Evolutionary conservation across 2,329 filamentous ascomycete genomes (phyloP), one percentile per base, ranked within the genome.

Genomic region (Zarea fungicola): DNA sequence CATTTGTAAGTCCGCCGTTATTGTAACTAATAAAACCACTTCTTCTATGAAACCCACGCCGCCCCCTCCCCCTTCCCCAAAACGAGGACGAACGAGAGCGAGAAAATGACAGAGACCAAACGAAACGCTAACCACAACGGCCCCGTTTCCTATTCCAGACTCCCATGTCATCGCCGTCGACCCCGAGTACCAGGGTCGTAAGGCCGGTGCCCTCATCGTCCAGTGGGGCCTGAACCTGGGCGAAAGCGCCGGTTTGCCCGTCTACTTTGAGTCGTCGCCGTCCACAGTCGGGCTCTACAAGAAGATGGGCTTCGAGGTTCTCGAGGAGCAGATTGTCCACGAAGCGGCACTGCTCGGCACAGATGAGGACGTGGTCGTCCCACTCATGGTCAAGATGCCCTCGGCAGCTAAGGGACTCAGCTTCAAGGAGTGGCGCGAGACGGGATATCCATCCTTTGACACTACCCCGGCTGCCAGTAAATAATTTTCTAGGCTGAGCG

Each of bases 241-340:
- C 48, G 62, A 70, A 48, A 55, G 64, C 14, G 57, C 64, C 18
- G 57, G 57, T 13, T 51, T 75, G 25, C 72, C 72, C 4, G 60
- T 74, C 4, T 76, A 76, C 59, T 65, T 76, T 34, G 73, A 77
- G 57, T 69, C 71, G 2, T 73, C 71, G 0, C 66, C 62, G 4
- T 62, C 64, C 5, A 71, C 69, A 0, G 60, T 66, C 31, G 60
- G 60, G 7, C 59, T 77, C 23, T 77, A 77, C 57, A 61, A 67
- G 50, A 75, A 69, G 52, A 63, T 72, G 55, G 73, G 73, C 3
- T 77, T 73, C 54, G 60, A 62, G 42, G 60, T 60, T 44, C 55
- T 75, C 6, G 62, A 65, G 3, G 64, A 69, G 34, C 67, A 61
- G 14, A 57, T 71, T 18, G 62, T 71, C 8, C 69, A 72, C 58